Base-by-base conservation (phyloP, 1,284 basidiomycete genomes). In the Earliella scabrosa region DNA sequence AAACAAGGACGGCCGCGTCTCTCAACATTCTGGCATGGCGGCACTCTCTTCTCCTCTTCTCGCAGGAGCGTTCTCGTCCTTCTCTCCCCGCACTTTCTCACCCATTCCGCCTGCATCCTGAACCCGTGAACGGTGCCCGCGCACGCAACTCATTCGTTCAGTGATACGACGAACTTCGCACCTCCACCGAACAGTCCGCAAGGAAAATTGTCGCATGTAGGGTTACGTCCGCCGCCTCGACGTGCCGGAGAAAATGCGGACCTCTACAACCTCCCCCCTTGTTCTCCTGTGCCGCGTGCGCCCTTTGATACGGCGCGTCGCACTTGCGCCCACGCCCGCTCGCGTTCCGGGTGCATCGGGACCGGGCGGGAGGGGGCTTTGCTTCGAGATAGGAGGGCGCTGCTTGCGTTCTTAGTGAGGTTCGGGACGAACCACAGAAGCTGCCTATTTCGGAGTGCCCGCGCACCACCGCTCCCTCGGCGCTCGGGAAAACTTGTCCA, bases 161-260 rank as follows among this genome's bases (percentile, higher is more conserved):
- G 23, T 13, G 21, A 24, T 11, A 35, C 21, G 7, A 24, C 18
- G n/a, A 7, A 16, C 34, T 4, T 34, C 4, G 11, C 21, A 13
- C 11, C 4, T 35, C 16, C 23, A 34, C 27, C 18, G n/a, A 26
- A 11, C 23, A 43, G 14, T 16, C 18, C 14, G 21, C 18, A 34
- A 11, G 52, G 52, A 50, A 36, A 53, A 50, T 50, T 38, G 23
- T 58, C 52, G 48, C 51, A 18, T 31, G 35, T 18, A 13, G 27
- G 41, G 32, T 44, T 45, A 44, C 34, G 26, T 18, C 20, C 20
- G 20, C 32, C 36, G 7, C 32, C 34, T 13, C 11, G n/a, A 39
- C 32, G 31, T n/a, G 2, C 27, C 56, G 56, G 52, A 47, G 56
- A 58, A 54, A 58, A 51, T 24, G 49, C 56, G 56, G 56, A 44